Evolutionary conservation across 2,329 filamentous ascomycete genomes (phyloP).

Genomic region (Colletotrichum orbiculare): DNA sequence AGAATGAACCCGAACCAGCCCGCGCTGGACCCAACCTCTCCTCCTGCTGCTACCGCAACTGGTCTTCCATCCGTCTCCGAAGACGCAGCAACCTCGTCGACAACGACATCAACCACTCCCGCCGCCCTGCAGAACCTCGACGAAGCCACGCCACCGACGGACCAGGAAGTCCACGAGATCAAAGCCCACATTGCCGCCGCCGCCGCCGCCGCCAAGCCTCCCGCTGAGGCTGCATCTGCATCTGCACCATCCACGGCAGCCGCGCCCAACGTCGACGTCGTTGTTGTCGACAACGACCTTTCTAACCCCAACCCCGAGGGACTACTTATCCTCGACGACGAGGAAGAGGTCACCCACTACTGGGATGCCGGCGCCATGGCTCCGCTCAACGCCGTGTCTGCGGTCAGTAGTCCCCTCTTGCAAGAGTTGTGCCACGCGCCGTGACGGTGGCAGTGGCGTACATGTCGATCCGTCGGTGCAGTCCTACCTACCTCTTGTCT

Average conservation of each 20-base stretch:
- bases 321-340: conserved; percentile 22
- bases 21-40: conserved; percentile 37
- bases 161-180: conserved; percentile 37
- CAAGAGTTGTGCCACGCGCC: background rate
- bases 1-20: conserved; percentile 38
- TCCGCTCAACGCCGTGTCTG: conserved; percentile 63
- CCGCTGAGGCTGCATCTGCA: conserved; percentile 2
- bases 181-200: conserved; percentile 34
- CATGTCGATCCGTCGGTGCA: conserved; percentile 10
- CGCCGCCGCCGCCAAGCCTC: conserved; percentile 30
- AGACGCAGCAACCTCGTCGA: conserved; percentile 22
- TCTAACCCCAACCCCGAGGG: background rate
- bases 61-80: conserved; percentile 28
- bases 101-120: conserved; percentile 16
- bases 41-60: background rate
- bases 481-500: background rate
- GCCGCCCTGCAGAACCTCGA: conserved; percentile 25
- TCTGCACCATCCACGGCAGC: conserved; percentile 29
- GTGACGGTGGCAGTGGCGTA: conserved; percentile 6
- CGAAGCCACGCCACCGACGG: conserved; percentile 30
- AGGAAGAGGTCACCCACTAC: conserved; percentile 59
- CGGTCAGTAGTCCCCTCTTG: conserved; percentile 55
- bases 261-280: background rate
- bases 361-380: conserved; percentile 70
- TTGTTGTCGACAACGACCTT: background rate